Percentiles rank a stretch among this genome's conserved stretches.
Conservation (phyloP, 2,329 filamentous ascomycete genomes). For the Aspergillus piperis region DNA sequence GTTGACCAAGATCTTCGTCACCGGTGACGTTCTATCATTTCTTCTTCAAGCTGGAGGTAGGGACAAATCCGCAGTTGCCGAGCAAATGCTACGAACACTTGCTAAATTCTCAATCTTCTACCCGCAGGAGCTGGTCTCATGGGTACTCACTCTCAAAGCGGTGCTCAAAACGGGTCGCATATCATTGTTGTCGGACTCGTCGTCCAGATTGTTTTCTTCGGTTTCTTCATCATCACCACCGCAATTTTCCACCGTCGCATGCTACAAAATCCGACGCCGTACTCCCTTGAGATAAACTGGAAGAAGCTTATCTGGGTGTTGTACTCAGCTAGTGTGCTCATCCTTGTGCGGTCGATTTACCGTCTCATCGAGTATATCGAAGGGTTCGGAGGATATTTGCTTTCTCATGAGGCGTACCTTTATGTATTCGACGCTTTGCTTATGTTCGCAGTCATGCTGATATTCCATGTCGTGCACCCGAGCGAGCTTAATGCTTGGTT, state of each 20-base stretch:
- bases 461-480: background rate
- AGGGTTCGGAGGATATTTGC: conserved; percentile 2
- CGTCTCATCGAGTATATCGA: conserved; percentile 5
- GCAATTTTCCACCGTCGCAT: conserved; percentile 3
- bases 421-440: conserved; percentile 1
- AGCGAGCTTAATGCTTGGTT: conserved; percentile 9
- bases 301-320: background rate
- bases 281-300: conserved; percentile 1
- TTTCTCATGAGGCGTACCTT: background rate
- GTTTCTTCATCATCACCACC: conserved; percentile 5
- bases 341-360: conserved; percentile 5
- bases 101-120: background rate
- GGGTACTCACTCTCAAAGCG: background rate
- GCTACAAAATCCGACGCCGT: background rate
- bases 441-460: conserved; percentile 3
- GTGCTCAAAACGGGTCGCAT: background rate
- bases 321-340: background rate
- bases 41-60: conserved; percentile 28
- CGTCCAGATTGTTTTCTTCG: conserved; percentile 4
- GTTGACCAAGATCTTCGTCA: conserved; percentile 31
- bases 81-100: too few species aligned
- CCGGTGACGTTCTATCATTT: conserved; percentile 28
- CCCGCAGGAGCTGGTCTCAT: conserved; percentile 1
- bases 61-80: background rate
- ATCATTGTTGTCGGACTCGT: conserved; percentile 2